Conservation (phyloP, 2,329 filamentous ascomycete genomes). For the Capronia coronata region DNA sequence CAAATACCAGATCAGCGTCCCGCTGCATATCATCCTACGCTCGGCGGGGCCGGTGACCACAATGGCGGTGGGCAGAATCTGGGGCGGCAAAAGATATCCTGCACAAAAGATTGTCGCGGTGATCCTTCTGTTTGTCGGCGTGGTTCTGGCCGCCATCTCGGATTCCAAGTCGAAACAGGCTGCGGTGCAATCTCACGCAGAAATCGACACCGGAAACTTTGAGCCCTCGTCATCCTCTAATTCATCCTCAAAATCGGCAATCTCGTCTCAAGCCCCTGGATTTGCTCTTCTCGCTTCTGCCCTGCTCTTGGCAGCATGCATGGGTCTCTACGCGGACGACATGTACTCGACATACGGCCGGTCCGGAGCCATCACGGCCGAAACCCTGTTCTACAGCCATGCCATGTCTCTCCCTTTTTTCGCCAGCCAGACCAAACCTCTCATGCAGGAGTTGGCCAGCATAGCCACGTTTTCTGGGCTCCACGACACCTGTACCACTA, state of each 20-base stretch:
- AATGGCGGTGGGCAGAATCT: slow-evolving; percentile 80
- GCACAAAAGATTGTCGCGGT: slow-evolving; percentile 75
- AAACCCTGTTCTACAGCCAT: slow-evolving; percentile 91
- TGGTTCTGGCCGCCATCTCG: slow-evolving; percentile 81
- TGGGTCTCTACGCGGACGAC: slow-evolving; percentile 91
- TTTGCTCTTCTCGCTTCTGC: slow-evolving; percentile 78
- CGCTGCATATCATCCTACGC: slow-evolving; percentile 90
- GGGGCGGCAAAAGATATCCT: slow-evolving; percentile 72
- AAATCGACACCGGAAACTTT: neutral
- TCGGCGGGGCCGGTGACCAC: slow-evolving; percentile 95
- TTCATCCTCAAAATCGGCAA: neutral
- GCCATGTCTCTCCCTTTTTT: slow-evolving; percentile 43
- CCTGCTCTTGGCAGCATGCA: slow-evolving; percentile 83
- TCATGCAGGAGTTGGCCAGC: slow-evolving; percentile 27
- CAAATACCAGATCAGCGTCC: slow-evolving; percentile 91
- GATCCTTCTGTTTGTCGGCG: slow-evolving; percentile 72
- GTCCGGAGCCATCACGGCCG: slow-evolving; percentile 66
- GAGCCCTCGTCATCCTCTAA: slow-evolving; percentile 13
- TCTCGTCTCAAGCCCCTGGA: slow-evolving; percentile 45
- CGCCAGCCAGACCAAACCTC: slow-evolving; percentile 35
- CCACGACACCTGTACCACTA: slow-evolving; percentile 26
- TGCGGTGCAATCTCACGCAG: slow-evolving; percentile 10
- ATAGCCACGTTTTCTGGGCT: slow-evolving; percentile 36
- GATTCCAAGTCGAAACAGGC: slow-evolving; percentile 67
- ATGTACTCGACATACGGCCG: slow-evolving; percentile 77